Evolutionary conservation across 2,329 filamentous ascomycete genomes (phyloP), one percentile per base, ranked within the genome.

Genomic region (Metarhizium sp.): DNA sequence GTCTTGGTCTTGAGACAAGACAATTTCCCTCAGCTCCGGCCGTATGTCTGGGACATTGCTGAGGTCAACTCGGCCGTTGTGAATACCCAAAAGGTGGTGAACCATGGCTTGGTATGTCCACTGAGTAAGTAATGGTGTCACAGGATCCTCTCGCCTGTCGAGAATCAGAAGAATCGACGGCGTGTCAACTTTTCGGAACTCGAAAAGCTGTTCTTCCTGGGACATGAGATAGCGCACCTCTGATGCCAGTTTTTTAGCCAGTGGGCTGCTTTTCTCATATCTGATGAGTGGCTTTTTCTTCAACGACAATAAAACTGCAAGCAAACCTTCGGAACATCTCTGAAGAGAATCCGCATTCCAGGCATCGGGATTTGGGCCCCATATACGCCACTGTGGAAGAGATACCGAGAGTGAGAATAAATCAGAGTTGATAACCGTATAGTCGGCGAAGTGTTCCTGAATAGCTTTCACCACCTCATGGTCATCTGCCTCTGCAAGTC

Each of bases 31-130:
- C 54, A 96, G 77, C 68, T 96, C 92, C 1, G 90, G 87, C 16
- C 89, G 80, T 55, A 95, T 83, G 54, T 95, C 91, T 13, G 89
- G 89, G 0, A 96, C 85, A 55, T 89, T 82, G 59, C 86, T 87
- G 38, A 99, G 77, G 66, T 96, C 88, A 0, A 99, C 94, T 52
- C 92, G 82, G n/a, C 94, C 94, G 68, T 97, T 97, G 57, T 88
- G 83, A 61, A 99, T 96, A 5, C 94, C 94, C 13, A 99, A 78
- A 2, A 97, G 75, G 66, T 99, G 94, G 68, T 99, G 94, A 0
- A 99, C 94, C 92, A 99, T 99, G n/a, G 94, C 94, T 72, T 99
- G 94, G 66, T 99, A 99, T 30, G 94, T 99, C 94, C 94, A 99
- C 69, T 99, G 94, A 2, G 91, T 96, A 51, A 99, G 79, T 11